Base-by-base conservation (phyloP, 140 eudicot genomes). In the Senecio squalidus region DNA sequence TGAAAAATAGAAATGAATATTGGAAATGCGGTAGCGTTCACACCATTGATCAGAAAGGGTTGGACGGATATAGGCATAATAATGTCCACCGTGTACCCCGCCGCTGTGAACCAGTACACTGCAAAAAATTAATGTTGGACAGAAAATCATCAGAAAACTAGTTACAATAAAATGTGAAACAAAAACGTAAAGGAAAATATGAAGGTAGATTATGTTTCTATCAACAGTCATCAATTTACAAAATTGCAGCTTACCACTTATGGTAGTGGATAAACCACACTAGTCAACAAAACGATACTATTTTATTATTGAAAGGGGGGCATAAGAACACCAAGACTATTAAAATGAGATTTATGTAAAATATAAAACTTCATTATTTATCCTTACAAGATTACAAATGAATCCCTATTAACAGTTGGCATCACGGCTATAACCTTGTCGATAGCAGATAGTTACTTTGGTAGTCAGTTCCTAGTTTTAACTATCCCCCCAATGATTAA, bases 41-140 rank as follows among this genome's bases (percentile, higher is more conserved):
- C 72, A 89, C 97, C 97, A 89, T 55, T 89, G 88, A 62, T 89
- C 95, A 49, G 86, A 79, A 57, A 89, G 88, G 6, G 92, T 89
- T 43, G 97, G 97, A 66, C 97, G 75, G 68, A 89, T 89, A 60
- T 78, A 89, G 18, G 95, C 97, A 75, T 84, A 89, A 72, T 89
- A 89, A 61, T 89, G 97, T 64, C 97, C 97, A 16, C 97, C 97
- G 61, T 84, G 92, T 20, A 84, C 97, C 47, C 95, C 95, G 22
- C 97, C 97, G 22, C 97, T 89, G 76, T 89, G 97, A 69, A 89
- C 97, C 89, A 89, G 71, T 54, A 89, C 95, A 79, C 97, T 89
- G 89, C 68, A 71, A n/a, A 41, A 7, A 79, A 25, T 27, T 36
- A 9, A 56, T 26, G 47, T 60, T 50, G 6, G 23, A 54, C 45